Base-by-base conservation (phyloP, 345 rosid genomes). In the Cardiospermum halicacabum region DNA sequence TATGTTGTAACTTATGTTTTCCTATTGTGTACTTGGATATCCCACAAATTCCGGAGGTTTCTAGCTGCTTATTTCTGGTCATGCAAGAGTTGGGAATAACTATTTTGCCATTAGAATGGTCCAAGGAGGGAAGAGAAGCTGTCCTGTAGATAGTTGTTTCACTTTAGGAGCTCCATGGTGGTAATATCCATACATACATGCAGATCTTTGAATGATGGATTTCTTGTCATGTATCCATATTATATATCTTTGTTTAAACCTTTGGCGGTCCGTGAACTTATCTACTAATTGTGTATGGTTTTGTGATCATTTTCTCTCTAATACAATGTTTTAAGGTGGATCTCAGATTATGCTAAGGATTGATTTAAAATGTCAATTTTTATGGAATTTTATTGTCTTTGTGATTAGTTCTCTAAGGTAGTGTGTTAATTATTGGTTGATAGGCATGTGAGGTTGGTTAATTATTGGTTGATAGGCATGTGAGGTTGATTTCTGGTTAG, bases 31-130 rank as follows among this genome's bases (percentile, higher is more conserved):
- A 65, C 59, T 67, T 69, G 50, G 61, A 45, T 56, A n/a, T n/a
- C 70, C 57, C 30, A 65, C 51, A 62, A 66, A 67, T 64, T 69
- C 80, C 77, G 69, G 75, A 74, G 45, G 24, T 70, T 36, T 60
- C 65, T 62, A 54, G 54, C 36, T 48, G 73, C 66, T 63, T 66
- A 45, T 45, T 49, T 53, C 53, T 11, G 63, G 65, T 68, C 62
- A 49, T 31, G 12, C 22, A 56, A 39, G 69, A 73, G 63, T 39
- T 65, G 62, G 67, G 71, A 73, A 28, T 61, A 31, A 64, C 45
- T 63, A 31, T 36, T 5, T 30, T 26, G 8, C 64, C 63, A 54
- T 64, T 53, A 42, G 67, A 49, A 64, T 57, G 15, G 50, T 43
- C 43, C 58, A 48, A 37, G 51, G 73, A 53, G 56, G 53, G 69